Conservation (phyloP, 1,139 yeast genomes). For the Suhomyces atakaporum region DNA sequence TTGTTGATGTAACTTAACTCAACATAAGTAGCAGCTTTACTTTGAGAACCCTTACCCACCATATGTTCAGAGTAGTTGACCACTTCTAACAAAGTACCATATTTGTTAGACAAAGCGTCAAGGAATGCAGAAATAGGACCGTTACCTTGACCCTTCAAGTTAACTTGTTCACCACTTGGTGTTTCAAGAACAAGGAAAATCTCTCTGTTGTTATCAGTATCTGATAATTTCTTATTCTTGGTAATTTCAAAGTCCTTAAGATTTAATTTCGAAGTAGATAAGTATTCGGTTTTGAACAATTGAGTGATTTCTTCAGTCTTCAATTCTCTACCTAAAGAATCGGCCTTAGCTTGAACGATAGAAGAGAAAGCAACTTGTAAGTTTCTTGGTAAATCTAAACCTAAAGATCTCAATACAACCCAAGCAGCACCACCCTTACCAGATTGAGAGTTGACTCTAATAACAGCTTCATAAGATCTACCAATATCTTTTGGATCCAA, state of each 20-base stretch:
- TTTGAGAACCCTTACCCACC: conserved; percentile 44
- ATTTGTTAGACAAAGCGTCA: conserved; percentile 39
- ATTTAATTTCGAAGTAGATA: conserved; percentile 25
- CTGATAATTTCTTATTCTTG: conserved; percentile 23
- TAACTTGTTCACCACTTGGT: conserved; percentile 24
- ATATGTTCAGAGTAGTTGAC: conserved; percentile 47
- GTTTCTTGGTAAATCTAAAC: conserved; percentile 50
- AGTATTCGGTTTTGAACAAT: conserved; percentile 41
- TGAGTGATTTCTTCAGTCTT: conserved; percentile 43
- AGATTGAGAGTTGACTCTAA: conserved; percentile 52
- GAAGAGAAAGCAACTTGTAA: conserved; percentile 46
- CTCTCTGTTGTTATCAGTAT: conserved; percentile 28
- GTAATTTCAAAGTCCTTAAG: conserved; percentile 40
- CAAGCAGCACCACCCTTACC: conserved; percentile 57
- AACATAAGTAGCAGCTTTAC: conserved; percentile 50
- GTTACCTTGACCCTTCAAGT: conserved; percentile 42
- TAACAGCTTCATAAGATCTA: conserved; percentile 52
- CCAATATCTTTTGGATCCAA: conserved; percentile 54
- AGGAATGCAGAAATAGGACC: conserved; percentile 53
- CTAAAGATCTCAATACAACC: conserved; percentile 49
- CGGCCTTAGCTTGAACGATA: conserved; percentile 45
- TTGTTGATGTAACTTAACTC: conserved; percentile 38
- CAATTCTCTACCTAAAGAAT: conserved; percentile 46
- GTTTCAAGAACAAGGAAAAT: conserved; percentile 28
- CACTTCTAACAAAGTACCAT: conserved; percentile 41